Evolutionary conservation across 805 yeast genomes (phyloP), one percentile per base, ranked within the genome.

Genomic region (Candida sakaeoensis): DNA sequence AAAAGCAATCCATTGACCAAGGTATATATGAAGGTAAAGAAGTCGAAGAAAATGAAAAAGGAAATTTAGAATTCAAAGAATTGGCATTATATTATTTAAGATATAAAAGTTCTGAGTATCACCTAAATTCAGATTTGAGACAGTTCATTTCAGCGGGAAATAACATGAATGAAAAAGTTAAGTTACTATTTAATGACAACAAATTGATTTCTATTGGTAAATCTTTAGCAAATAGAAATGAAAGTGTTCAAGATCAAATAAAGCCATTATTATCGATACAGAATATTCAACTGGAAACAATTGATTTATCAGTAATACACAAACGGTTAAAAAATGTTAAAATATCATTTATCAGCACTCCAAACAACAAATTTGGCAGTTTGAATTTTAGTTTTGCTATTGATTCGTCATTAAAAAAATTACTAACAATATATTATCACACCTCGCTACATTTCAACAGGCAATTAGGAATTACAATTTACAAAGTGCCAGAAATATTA

Each of bases 351-450:
- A 12, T 15, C 10, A 21, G 9, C 18, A 31, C 5, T 12, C 34
- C 5, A 4, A n/a, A n/a, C n/a, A n/a, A n/a, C n/a, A n/a, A n/a
- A n/a, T n/a, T n/a, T n/a, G n/a, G n/a, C n/a, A n/a, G n/a, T n/a
- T n/a, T n/a, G n/a, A n/a, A n/a, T n/a, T n/a, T n/a, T 24, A 10
- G 8, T 16, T 12, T 17, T 4, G 3, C 4, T 3, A 16, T 34
- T 12, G 13, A 34, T 25, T 34, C 37, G 17, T 10, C 37, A 2
- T n/a, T 14, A 5, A 34, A 34, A 34, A 34, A 34, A 24, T n/a
- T 34, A 22, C 27, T 34, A 6, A 15, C 30, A 14, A 25, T 36
- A 13, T 25, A 29, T 29, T 36, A 36, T 29, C 18, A 36, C 29
- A 17, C 29, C 16, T 28, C 40, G 8, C 27, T 36, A 27, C 8